A percentile compares a stretch with the other conserved stretches of the same genome.
phyloP scores from a whole-genome alignment of 2,329 filamentous ascomycete genomes.

The Cladophialophora chaetospira region DNA sequence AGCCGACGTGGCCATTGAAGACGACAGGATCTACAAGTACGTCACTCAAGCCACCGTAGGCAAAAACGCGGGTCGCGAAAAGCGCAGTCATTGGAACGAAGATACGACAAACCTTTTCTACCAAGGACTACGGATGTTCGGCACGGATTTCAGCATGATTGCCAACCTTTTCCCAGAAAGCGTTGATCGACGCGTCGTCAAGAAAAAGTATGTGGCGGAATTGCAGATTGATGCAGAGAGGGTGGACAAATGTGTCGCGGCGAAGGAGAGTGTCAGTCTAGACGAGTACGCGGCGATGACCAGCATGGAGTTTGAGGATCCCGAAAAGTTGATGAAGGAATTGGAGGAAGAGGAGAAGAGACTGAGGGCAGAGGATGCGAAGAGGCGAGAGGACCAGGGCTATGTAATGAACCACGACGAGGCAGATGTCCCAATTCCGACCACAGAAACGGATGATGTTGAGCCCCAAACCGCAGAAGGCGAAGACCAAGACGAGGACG shows the following conservation, averaged over 20 bases:
- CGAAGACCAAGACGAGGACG: conserved; percentile 1
- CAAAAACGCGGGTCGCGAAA: conserved; percentile 49
- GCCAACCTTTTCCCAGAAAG: conserved; percentile 62
- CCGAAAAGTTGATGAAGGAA: conserved; percentile 50
- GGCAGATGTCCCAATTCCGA: conserved; percentile 35
- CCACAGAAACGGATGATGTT: conserved; percentile 39
- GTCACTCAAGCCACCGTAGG: conserved; percentile 51
- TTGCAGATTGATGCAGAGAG: conserved; percentile 57
- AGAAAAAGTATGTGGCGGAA: conserved; percentile 64
- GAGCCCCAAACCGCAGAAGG: background rate
- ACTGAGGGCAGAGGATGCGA: conserved; percentile 45
- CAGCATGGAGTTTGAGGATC: conserved; percentile 47
- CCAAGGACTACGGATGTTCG: conserved; percentile 63
- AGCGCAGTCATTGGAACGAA: conserved; percentile 58
- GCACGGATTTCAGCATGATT: conserved; percentile 64
- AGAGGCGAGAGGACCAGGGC: conserved; percentile 30
- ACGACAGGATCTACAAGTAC: conserved; percentile 47
- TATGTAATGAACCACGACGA: conserved; percentile 26
- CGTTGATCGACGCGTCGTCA: conserved; percentile 62
- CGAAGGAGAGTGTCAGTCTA: conserved; percentile 47
- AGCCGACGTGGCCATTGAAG: conserved; percentile 48
- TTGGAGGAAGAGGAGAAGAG: conserved; percentile 48
- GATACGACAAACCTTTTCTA: conserved; percentile 64
- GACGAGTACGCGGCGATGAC: conserved; percentile 50
- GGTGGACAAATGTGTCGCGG: conserved; percentile 55